Evolutionary conservation across 805 yeast genomes (phyloP).

Genomic region (Tetrapisispora fleetii): DNA sequence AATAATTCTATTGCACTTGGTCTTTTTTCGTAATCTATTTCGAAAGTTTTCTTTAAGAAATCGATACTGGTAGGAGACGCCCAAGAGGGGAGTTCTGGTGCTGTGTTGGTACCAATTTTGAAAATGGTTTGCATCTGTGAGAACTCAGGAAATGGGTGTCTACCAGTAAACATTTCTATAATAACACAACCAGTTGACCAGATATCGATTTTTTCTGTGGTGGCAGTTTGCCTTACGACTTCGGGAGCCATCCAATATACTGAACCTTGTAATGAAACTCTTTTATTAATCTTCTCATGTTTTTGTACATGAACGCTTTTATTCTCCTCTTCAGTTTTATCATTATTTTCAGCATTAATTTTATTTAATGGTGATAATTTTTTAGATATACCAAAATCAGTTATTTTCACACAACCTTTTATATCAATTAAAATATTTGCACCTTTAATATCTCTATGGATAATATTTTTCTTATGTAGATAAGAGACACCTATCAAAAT

Average conservation of each 20-base stretch:
- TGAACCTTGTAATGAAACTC: conserved; percentile 88
- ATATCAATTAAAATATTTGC: conserved; percentile 77
- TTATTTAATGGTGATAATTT: conserved; percentile 48
- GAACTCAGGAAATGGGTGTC: conserved; percentile 91
- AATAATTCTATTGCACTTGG: conserved; percentile 65
- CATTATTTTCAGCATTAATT: conserved; percentile 29
- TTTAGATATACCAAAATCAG: conserved; percentile 78
- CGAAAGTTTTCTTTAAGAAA: conserved; percentile 60
- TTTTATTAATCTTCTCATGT: conserved; percentile 29
- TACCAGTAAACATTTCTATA: conserved; percentile 92
- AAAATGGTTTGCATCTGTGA: conserved; percentile 96
- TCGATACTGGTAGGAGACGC: conserved; percentile 58
- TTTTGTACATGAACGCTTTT: conserved; percentile 4
- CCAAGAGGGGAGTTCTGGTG: conserved; percentile 73
- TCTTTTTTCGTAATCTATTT: conserved; percentile 61
- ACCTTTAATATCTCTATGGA: conserved; percentile 83
- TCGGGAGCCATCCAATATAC: conserved; percentile 99
- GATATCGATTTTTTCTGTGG: conserved; percentile 87
- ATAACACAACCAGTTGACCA: conserved; percentile 96
- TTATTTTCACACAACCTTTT: conserved; percentile 71
- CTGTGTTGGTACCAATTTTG: conserved; percentile 75
- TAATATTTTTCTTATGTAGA: conserved; percentile 63
- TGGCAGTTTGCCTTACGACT: conserved; percentile 86
- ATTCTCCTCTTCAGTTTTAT: conserved; percentile 12
- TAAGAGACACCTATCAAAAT: conserved; percentile 67